phyloP scores from a whole-genome alignment of 2,329 filamentous ascomycete genomes.

The Fusarium paranaense region DNA sequence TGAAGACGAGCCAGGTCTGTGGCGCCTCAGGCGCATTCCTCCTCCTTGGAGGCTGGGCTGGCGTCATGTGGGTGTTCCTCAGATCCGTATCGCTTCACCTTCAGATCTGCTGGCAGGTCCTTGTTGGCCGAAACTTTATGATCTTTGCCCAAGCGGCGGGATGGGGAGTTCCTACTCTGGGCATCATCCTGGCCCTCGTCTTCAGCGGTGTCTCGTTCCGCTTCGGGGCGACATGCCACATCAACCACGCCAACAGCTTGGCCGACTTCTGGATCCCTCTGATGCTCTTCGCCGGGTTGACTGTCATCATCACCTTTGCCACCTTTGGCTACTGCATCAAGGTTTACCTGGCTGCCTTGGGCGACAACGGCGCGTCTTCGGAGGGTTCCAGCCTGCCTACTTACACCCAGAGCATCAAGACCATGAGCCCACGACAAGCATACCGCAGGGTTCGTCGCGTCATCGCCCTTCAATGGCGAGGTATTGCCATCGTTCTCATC shows the following conservation, averaged over 20 bases:
- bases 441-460: slow-evolving; percentile 89
- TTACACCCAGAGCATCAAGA: slow-evolving; percentile 80
- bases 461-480: slow-evolving; percentile 92
- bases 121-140: slow-evolving; percentile 91
- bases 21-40: slow-evolving; percentile 90
- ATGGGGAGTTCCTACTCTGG: slow-evolving; percentile 84
- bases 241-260: slow-evolving; percentile 89
- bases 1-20: slow-evolving; percentile 84
- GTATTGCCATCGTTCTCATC: slow-evolving; percentile 88
- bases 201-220: slow-evolving; percentile 94
- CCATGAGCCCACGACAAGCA: slow-evolving; percentile 85
- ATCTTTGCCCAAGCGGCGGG: slow-evolving; percentile 82
- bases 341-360: slow-evolving; percentile 88
- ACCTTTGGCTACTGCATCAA: slow-evolving; percentile 95
- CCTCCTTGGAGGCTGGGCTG: slow-evolving; percentile 85
- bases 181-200: slow-evolving; percentile 80
- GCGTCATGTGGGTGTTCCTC: slow-evolving; percentile 91
- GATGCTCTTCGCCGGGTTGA: slow-evolving; percentile 79
- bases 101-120: slow-evolving; percentile 97
- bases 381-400: slow-evolving; percentile 76
- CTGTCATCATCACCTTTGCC: slow-evolving; percentile 82
- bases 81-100: slow-evolving; percentile 92
- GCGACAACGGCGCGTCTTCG: slow-evolving; percentile 77
- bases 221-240: slow-evolving; percentile 91
- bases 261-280: slow-evolving; percentile 92